Conservation (phyloP, 768 basidiomycete genomes). For the Rhodotorula diobovata region DNA sequence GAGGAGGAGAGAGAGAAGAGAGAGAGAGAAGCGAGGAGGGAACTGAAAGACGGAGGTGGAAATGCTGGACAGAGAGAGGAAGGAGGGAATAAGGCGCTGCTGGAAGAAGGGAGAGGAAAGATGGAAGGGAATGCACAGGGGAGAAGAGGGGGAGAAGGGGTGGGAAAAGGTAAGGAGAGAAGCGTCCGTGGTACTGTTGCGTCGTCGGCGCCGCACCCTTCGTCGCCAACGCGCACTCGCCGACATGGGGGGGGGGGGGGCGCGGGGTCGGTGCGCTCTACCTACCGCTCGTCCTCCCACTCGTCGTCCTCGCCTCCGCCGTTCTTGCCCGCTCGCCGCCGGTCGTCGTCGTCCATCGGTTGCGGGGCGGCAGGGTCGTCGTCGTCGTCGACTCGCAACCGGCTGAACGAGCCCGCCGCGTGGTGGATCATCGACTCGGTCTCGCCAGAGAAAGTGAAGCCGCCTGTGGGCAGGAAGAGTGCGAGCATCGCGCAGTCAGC, state of each 20-base stretch:
- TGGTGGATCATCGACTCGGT: slow-evolving; percentile 32
- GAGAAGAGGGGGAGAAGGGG: neutral
- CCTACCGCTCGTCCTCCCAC: slow-evolving; percentile 1
- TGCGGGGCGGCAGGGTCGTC: neutral
- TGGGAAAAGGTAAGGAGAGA: neutral
- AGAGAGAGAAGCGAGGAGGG: neutral
- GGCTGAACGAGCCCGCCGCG: slow-evolving; percentile 21
- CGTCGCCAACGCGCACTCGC: too few species aligned
- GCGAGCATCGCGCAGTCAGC: neutral
- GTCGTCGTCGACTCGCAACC: slow-evolving; percentile 19
- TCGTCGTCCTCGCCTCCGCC: neutral
- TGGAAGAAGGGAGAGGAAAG: neutral
- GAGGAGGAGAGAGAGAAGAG: neutral
- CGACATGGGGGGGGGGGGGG: too few species aligned
- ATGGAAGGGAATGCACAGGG: neutral
- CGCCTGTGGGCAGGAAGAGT: too few species aligned
- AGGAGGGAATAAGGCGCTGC: neutral
- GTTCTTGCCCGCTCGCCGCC: neutral
- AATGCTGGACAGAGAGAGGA: neutral
- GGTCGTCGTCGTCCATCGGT: neutral
- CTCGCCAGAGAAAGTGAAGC: slow-evolving; percentile 39
- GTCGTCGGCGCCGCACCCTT: neutral
- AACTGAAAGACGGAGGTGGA: neutral
- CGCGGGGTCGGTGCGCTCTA: neutral
- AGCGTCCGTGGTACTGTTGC: neutral